phyloP scores from a whole-genome alignment of 306 rosid genomes.

The Benincasa hispida region DNA sequence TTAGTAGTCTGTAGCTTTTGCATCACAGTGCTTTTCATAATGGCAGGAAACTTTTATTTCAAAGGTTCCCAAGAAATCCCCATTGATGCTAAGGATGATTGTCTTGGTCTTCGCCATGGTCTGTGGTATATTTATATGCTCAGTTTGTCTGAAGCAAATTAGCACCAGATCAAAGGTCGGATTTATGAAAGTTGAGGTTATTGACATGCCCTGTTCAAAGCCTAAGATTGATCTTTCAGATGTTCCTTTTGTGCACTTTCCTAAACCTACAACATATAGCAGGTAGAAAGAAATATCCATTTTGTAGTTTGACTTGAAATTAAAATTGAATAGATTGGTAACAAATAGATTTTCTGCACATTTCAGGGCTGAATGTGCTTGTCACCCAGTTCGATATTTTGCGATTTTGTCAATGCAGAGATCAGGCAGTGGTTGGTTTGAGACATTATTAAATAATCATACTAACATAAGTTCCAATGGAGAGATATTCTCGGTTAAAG shows the following conservation, averaged over 20 bases:
- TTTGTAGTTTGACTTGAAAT: conserved; percentile 4
- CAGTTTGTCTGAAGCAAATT: conserved; percentile 78
- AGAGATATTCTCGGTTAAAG: conserved; percentile 86
- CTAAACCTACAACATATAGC: conserved; percentile 68
- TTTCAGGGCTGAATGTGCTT: conserved; percentile 74
- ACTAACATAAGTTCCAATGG: conserved; percentile 93
- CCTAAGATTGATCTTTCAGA: conserved; percentile 59
- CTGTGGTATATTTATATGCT: conserved; percentile 83
- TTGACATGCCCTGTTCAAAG: conserved; percentile 54
- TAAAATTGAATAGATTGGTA: conserved; percentile 4
- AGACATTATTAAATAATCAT: conserved; percentile 87
- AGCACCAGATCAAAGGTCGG: conserved; percentile 38
- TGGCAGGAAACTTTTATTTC: conserved; percentile 44
- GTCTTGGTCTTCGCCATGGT: conserved; percentile 71
- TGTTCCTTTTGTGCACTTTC: conserved; percentile 67
- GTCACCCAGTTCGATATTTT: conserved; percentile 79
- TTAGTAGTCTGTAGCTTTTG: conserved; percentile 2
- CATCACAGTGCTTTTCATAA: conserved; percentile 11
- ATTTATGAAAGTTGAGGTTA: conserved; percentile 34
- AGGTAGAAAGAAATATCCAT: conserved; percentile 34
- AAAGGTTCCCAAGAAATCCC: conserved; percentile 64
- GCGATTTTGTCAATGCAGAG: conserved; percentile 94
- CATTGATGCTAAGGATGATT: conserved; percentile 64
- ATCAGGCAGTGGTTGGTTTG: conserved; percentile 99
- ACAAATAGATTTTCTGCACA: conserved; percentile 13